Evolutionary conservation across 495 filamentous ascomycete genomes (phyloP), one percentile per base, ranked within the genome.

Genomic region (Daldinia childiae): DNA sequence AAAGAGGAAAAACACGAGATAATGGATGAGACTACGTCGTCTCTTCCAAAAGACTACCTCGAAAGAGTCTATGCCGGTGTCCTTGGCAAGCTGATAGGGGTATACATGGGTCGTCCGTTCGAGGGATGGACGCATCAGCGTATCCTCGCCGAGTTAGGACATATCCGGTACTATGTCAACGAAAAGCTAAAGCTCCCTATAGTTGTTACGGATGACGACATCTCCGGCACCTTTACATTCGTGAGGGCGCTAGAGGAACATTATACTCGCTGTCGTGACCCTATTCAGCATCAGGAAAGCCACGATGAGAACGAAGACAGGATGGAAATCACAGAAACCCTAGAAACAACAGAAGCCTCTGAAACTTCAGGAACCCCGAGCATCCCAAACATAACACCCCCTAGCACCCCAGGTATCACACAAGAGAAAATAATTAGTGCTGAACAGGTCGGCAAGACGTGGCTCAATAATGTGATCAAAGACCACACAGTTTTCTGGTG

Each of bases 1-100:
- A 29, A 41, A 59, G 11, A 41, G 27, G 24, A 59, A 39, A 39
- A 24, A 0, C 19, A 5, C 15, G 1, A 27, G 6, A 14, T 38
- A 36, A 1, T 12, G 3, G 4, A 19, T 21, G 30, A 21, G 38
- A 26, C 55, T 14, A 58, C 27, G 3, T 15, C 38, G 17, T 24
- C 48, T n/a, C 19, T 74, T n/a, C 74, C 74, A 14, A 8, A 24
- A 0, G 68, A 77, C 27, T 79, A 79, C 65, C 69, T 78, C 3
- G 70, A 78, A 45, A 65, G 68, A 11, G 74, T 78, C 3, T 79
- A 79, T 57, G 77, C 77, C 6, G 77, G 77, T 15, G 77, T 79
- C 15, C 76, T 79, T 12, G 77, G 77, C 3, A 79, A 79, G 56
- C 54, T 79, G 11, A 77, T 79, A 36, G 77, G 77, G 6, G 77